Conservation (phyloP, 2,329 filamentous ascomycete genomes). For the Metarhizium guizhouense region DNA sequence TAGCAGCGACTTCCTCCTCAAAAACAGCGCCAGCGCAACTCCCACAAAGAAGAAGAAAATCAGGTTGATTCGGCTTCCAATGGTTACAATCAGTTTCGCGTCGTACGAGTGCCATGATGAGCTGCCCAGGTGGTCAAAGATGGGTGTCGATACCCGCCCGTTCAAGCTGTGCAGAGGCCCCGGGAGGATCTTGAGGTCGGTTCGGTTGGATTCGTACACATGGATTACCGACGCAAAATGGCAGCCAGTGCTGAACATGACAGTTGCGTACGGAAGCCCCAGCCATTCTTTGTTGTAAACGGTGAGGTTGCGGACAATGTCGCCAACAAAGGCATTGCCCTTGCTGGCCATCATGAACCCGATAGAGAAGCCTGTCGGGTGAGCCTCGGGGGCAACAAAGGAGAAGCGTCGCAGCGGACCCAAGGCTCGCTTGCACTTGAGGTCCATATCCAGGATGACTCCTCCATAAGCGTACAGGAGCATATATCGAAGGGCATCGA, state of each 20-base stretch:
- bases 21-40: slow-evolving; percentile 11
- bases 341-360: slow-evolving; percentile 31
- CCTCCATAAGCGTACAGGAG: slow-evolving; percentile 24
- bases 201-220: slow-evolving; percentile 22
- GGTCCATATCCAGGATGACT: slow-evolving; percentile 16
- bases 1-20: slow-evolving; percentile 10
- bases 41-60: slow-evolving; percentile 13
- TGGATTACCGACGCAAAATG: slow-evolving; percentile 34
- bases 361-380: slow-evolving; percentile 30
- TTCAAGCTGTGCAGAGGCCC: slow-evolving; percentile 30
- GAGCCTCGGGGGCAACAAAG: slow-evolving; percentile 31
- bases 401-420: slow-evolving; percentile 30
- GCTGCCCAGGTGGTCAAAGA: slow-evolving; percentile 31
- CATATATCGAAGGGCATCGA: slow-evolving; percentile 59
- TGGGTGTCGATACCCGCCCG: slow-evolving; percentile 27
- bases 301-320: slow-evolving; percentile 23
- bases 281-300: slow-evolving; percentile 29
- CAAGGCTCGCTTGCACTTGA: slow-evolving; percentile 28
- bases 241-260: slow-evolving; percentile 35
- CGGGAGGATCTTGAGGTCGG: slow-evolving; percentile 24
- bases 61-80: slow-evolving; percentile 9
- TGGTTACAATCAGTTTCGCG: slow-evolving; percentile 13
- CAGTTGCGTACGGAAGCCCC: slow-evolving; percentile 28
- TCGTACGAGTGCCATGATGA: slow-evolving; percentile 34
- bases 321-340: slow-evolving; percentile 23